A percentile compares a stretch with the other conserved stretches of the same genome.
These are phyloP conservation scores for Neonectria coccinea DNA, from an alignment of 2,329 filamentous ascomycete species.

Conservation along the genomic window DNA sequence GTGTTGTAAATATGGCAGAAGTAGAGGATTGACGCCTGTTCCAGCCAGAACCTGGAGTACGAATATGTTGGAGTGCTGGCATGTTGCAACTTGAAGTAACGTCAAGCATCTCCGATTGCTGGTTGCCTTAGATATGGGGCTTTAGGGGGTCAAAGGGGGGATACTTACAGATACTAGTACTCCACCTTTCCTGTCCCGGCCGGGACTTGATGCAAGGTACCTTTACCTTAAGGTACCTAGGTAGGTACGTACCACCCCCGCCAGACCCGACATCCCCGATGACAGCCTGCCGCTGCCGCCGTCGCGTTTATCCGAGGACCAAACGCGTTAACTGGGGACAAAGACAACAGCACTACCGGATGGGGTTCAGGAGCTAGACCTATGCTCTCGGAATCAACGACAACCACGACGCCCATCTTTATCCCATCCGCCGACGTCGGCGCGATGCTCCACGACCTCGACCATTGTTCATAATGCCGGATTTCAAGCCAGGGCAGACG, in stretches of 20 bases:
- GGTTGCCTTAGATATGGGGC: slow-evolving; percentile 4
- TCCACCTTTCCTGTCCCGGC: background rate
- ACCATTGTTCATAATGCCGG: slow-evolving; percentile 57
- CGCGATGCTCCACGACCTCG: slow-evolving; percentile 50
- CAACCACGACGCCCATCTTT: slow-evolving; percentile 13
- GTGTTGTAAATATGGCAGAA: background rate
- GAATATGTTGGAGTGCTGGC: background rate
- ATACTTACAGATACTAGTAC: background rate
- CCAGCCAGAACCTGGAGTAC: background rate
- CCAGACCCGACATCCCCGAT: background rate
- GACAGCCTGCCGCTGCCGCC: slow-evolving; percentile 30
- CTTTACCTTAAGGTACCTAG: too few species aligned
- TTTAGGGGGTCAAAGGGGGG: background rate
- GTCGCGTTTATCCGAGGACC: slow-evolving; percentile 46
- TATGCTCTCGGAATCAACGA: slow-evolving; percentile 16
- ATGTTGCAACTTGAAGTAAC: too few species aligned
- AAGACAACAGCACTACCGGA: slow-evolving; percentile 16
- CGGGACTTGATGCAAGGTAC: background rate
- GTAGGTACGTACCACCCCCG: slow-evolving; percentile 30
- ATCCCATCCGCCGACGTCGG: slow-evolving; percentile 26
- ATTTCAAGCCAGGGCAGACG: slow-evolving; percentile 75
- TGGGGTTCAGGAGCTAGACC: slow-evolving; percentile 36
- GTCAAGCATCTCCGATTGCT: too few species aligned
- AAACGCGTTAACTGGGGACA: slow-evolving; percentile 36
- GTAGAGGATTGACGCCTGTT: background rate